Evolutionary conservation across 2,329 filamentous ascomycete genomes (phyloP).

Genomic region (Colletotrichum incanum): DNA sequence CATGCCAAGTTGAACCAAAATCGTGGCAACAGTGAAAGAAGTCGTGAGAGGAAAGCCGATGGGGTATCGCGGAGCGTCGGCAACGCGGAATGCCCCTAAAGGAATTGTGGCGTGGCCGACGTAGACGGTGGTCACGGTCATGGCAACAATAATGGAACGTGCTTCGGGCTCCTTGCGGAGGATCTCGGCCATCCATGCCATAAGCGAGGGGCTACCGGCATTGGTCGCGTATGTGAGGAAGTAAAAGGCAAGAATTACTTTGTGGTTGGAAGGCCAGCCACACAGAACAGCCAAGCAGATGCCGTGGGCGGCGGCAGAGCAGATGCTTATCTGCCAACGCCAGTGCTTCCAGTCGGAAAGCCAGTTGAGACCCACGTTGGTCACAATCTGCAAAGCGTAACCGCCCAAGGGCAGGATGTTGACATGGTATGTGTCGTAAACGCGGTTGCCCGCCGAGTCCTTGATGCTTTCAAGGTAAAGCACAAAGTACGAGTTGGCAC

Average conservation of each 20-base stretch:
- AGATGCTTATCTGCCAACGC: slow-evolving; percentile 57
- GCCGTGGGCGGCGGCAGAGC: slow-evolving; percentile 49
- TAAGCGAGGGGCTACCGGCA: slow-evolving; percentile 52
- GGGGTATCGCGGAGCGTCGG: slow-evolving; percentile 54
- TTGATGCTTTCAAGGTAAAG: slow-evolving; percentile 52
- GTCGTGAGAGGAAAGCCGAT: slow-evolving; percentile 56
- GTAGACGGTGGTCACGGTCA: slow-evolving; percentile 57
- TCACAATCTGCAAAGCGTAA: slow-evolving; percentile 54
- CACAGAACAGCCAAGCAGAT: slow-evolving; percentile 53
- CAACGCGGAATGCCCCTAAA: slow-evolving; percentile 53
- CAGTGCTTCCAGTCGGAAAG: slow-evolving; percentile 57
- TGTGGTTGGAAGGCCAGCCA: slow-evolving; percentile 52
- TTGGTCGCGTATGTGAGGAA: slow-evolving; percentile 55
- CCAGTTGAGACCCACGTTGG: slow-evolving; percentile 54
- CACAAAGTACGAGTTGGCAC: slow-evolving; percentile 54
- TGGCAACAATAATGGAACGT: slow-evolving; percentile 53
- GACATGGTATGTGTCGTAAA: slow-evolving; percentile 52
- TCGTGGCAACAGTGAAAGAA: slow-evolving; percentile 51
- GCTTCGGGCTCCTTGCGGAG: slow-evolving; percentile 56
- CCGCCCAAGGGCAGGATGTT: slow-evolving; percentile 52
- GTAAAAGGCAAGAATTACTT: slow-evolving; percentile 54
- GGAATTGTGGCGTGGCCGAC: slow-evolving; percentile 57
- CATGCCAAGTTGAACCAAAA: slow-evolving; percentile 52
- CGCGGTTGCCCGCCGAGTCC: slow-evolving; percentile 47
- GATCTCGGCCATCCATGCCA: slow-evolving; percentile 56